Conservation (phyloP, 2,329 filamentous ascomycete species). For the Atkinsonella hypoxylon region DNA sequence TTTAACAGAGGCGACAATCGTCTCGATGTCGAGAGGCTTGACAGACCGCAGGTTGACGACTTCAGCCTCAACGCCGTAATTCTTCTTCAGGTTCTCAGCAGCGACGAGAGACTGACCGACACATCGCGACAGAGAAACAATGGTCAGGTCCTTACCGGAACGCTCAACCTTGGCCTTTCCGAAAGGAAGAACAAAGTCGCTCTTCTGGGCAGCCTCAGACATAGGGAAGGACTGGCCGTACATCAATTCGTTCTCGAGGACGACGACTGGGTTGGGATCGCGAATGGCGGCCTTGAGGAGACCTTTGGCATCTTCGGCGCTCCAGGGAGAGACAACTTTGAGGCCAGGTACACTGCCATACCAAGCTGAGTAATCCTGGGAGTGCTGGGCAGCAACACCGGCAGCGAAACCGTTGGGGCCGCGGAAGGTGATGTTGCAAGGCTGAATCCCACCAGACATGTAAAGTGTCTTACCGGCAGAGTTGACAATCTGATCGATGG, state of each 20-base stretch:
- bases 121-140: conserved; percentile 88
- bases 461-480: conserved; percentile 98
- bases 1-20: conserved; percentile 95
- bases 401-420: conserved; percentile 96
- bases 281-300: conserved; percentile 95
- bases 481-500: conserved; percentile 99
- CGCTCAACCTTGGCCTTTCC: conserved; percentile 99
- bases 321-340: conserved; percentile 95
- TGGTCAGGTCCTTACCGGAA: conserved; percentile 86
- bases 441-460: conserved; percentile 99
- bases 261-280: conserved; percentile 92
- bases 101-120: conserved; percentile 85
- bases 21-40: conserved; percentile 91
- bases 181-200: conserved; percentile 93
- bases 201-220: conserved; percentile 90
- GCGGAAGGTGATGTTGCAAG: conserved; percentile 99
- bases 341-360: conserved; percentile 96
- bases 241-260: conserved; percentile 79
- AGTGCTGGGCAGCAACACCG: conserved; percentile 95
- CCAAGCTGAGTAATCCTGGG: conserved; percentile 97
- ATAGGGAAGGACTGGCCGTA: conserved; percentile 95
- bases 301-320: conserved; percentile 95
- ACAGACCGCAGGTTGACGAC: conserved; percentile 97
- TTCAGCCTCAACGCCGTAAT: conserved; percentile 91
- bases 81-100: conserved; percentile 85